Evolutionary conservation across 2,329 filamentous ascomycete species (phyloP).

Genomic region (Curvularia sp.): DNA sequence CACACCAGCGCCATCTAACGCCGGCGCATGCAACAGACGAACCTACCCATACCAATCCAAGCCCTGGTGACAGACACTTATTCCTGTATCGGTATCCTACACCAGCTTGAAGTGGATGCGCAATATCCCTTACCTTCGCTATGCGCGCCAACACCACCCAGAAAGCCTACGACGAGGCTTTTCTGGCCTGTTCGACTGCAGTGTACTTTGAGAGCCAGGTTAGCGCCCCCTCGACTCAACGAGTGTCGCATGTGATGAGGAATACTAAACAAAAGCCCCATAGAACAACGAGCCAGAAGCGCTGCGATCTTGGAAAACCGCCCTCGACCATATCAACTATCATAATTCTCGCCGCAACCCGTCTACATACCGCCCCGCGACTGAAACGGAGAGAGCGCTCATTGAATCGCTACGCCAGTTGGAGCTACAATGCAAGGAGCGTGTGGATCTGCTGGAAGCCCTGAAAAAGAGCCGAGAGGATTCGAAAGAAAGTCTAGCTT

Average conservation of each 20-base stretch:
- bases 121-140: conserved; percentile 16
- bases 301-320: conserved; percentile 85
- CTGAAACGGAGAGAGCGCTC: conserved; percentile 83
- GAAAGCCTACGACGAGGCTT: conserved; percentile 97
- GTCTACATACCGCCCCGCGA: conserved; percentile 71
- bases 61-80: conserved; percentile 18
- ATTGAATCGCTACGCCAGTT: conserved; percentile 81
- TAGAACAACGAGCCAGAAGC: conserved; percentile 93
- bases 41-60: conserved; percentile 28
- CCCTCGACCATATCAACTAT: conserved; percentile 87
- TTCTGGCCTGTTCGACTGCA: conserved; percentile 91
- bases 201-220: conserved; percentile 96
- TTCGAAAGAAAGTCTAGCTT: conserved; percentile 49
- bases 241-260: background rate
- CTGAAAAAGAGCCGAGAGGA: conserved; percentile 71
- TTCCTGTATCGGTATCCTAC: conserved; percentile 55
- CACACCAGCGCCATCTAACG: conserved; percentile 35
- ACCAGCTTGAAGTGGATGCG: conserved; percentile 14
- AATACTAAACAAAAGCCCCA: conserved; percentile 6
- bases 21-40: conserved; percentile 31
- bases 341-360: conserved; percentile 80
- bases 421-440: conserved; percentile 91
- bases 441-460: conserved; percentile 86
- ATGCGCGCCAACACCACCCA: conserved; percentile 76
- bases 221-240: conserved; percentile 28